Base-by-base conservation (phyloP, 208 protist species). In the Leishmania amazonensis region DNA sequence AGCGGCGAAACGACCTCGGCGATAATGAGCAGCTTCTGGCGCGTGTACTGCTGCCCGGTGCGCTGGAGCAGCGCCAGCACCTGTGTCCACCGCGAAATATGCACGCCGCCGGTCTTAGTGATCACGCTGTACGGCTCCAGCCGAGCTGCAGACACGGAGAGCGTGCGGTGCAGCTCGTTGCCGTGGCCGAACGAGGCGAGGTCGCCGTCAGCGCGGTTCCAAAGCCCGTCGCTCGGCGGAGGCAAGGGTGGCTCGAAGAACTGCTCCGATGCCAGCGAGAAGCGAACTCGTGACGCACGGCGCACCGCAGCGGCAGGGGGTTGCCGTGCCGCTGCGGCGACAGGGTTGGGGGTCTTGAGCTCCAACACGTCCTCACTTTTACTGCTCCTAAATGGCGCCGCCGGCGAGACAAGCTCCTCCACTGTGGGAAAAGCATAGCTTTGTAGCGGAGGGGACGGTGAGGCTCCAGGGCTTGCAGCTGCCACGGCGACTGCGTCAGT, bases 1-100 rank as follows among this genome's bases (percentile, higher is more conserved):
- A 92, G 58, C 9, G 90, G 90, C 0, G 88, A 75, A 54, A 89
- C 24, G 28, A 94, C 31, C 82, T 94, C 90, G 19, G 81, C 68
- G 28, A 89, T 1, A 5, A 91, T 68, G 53, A 53, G 13, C 38
- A 82, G n/a, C 68, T 87, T 86, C n/a, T 76, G 65, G 1, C 81
- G 88, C 78, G 76, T 57, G 53, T 81, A 81, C 85, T 91, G 87
- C 38, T 80, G 85, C 38, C 64, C 65, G 53, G 82, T 87, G 70
- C 89, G 86, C 76, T 90, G 75, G 38, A 91, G 72, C 81, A 90
- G 70, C 13, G 85, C 87, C 21, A 87, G 71, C 13, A 90, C 58
- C 72, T 90, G 85, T 17, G 81, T 81, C 31, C 54, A 54, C 64
- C 60, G 57, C 42, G 68, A 76, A 28, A 83, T 80, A 31, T 24